A percentile compares a stretch with the other conserved stretches of the same genome.
These are phyloP conservation scores for Xylaria castorea DNA, from an alignment of 495 filamentous ascomycete species.

Conservation along the genomic window DNA sequence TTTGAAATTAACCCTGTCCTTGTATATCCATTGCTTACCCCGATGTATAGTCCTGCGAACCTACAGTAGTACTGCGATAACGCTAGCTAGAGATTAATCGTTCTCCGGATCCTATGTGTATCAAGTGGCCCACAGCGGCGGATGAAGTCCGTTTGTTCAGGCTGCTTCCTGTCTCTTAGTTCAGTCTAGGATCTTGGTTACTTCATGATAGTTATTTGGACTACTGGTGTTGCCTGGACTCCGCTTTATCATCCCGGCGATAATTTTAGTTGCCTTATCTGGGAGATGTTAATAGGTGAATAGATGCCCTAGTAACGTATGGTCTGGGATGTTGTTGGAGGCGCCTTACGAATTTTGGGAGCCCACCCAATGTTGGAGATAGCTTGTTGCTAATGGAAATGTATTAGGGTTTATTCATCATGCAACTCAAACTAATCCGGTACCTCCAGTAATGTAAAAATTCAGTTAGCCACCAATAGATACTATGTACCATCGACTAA, in stretches of 20 bases:
- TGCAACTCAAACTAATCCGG: background rate
- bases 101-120: background rate
- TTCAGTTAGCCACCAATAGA: background rate
- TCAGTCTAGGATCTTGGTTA: background rate
- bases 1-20: background rate
- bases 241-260: background rate
- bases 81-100: background rate
- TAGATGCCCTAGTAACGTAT: background rate
- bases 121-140: background rate
- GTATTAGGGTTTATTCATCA: background rate
- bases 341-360: background rate
- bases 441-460: background rate
- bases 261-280: background rate
- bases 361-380: background rate
- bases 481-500: background rate
- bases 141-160: background rate
- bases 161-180: too few species aligned
- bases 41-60: background rate
- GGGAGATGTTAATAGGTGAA: background rate
- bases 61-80: background rate
- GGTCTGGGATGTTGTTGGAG: background rate
- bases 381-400: too few species aligned
- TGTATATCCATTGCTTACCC: background rate
- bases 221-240: background rate
- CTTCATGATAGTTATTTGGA: background rate